Percentiles rank a stretch among this genome's conserved stretches.
Conservation (phyloP, 202 grass and related monocot species). For the Schoenoplectus triqueter region DNA sequence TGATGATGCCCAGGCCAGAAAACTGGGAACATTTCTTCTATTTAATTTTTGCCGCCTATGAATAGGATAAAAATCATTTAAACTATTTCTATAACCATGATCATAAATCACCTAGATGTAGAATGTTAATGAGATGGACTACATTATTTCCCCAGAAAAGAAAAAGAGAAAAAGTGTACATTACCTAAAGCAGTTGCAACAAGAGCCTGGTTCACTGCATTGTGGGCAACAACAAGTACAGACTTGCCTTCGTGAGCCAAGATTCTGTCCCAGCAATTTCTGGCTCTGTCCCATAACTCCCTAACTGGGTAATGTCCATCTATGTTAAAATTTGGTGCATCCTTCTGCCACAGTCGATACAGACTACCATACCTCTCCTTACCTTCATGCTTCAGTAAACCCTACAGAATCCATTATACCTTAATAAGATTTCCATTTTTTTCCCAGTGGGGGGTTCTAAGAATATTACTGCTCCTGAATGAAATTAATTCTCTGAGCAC, state of each 20-base stretch:
- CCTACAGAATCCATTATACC: constrained; percentile 11
- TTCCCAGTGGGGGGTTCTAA: no score
- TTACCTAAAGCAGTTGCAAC: constrained; percentile 80
- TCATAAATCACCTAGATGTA: neutral
- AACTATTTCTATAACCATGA: neutral
- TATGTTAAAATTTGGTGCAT: constrained; percentile 65
- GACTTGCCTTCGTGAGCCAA: constrained; percentile 72
- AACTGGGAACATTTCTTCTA: neutral
- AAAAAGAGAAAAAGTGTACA: neutral
- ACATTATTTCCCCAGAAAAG: neutral
- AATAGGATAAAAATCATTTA: neutral
- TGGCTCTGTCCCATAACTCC: constrained; percentile 73
- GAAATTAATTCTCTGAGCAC: neutral
- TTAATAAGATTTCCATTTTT: no score
- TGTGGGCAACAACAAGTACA: constrained; percentile 88
- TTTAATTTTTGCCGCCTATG: neutral
- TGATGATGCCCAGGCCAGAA: neutral
- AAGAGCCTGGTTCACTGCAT: constrained; percentile 90
- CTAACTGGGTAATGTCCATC: constrained; percentile 32
- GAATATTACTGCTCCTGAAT: neutral
- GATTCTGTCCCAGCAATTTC: constrained; percentile 83
- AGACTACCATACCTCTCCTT: constrained; percentile 66
- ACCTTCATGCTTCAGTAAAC: constrained; percentile 69
- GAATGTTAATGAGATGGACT: neutral
- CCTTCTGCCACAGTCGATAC: constrained; percentile 71